phyloP scores from a whole-genome alignment of 1,284 basidiomycete genomes.

The Trichosporon ovoides region DNA sequence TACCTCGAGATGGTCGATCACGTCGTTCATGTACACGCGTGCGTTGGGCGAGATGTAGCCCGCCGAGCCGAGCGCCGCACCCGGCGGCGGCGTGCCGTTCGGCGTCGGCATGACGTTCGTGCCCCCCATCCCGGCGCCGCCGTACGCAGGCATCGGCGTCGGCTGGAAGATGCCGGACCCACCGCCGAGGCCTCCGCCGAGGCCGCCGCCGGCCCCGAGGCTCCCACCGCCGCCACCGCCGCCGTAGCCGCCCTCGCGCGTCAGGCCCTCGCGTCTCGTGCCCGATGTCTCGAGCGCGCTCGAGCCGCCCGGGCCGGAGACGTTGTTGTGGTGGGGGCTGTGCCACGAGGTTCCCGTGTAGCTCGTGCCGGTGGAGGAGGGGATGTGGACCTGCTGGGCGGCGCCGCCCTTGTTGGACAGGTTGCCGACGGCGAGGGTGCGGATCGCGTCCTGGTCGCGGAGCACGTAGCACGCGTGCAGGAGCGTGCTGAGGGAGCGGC shows the following conservation, averaged over 20 bases:
- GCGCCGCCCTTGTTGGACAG: not conserved
- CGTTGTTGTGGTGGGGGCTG: conserved; percentile 13
- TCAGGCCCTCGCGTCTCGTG: not conserved
- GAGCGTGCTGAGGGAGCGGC: conserved; percentile 41
- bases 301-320: not conserved
- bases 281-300: not conserved
- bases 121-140: not conserved
- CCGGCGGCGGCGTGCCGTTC: conserved; percentile 5
- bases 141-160: not conserved
- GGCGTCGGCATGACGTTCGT: not conserved
- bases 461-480: conserved; percentile 44
- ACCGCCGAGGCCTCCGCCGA: not conserved
- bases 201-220: not conserved
- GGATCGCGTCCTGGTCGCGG: conserved; percentile 44
- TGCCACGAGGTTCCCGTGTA: not conserved
- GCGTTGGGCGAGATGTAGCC: conserved; percentile 42
- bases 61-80: not conserved
- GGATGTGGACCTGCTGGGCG: not conserved
- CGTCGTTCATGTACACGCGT: conserved; percentile 45
- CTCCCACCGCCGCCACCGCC: not conserved
- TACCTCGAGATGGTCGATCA: conserved; percentile 47
- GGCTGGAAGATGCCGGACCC: not conserved
- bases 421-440: conserved; percentile 21
- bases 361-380: not conserved
- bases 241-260: not conserved